A percentile compares a stretch with the other conserved stretches of the same genome.
phyloP scores from a whole-genome alignment of 768 basidiomycete genomes.

The Lactarius quietus region DNA sequence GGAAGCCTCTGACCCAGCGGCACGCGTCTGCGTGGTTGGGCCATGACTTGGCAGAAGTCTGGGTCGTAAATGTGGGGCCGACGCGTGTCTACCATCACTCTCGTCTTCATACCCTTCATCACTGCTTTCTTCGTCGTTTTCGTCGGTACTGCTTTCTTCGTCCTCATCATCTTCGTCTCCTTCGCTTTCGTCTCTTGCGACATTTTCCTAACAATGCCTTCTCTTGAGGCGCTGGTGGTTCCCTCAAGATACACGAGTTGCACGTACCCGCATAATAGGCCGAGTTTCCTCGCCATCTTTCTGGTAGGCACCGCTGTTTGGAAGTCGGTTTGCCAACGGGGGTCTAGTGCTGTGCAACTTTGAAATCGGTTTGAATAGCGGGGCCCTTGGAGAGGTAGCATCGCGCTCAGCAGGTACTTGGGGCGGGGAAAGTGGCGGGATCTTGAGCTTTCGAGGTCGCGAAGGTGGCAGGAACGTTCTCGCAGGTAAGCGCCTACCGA shows the following conservation, averaged over 20 bases:
- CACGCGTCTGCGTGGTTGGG: not conserved
- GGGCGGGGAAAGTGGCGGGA: not conserved
- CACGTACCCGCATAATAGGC: not conserved
- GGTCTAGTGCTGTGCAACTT: not conserved
- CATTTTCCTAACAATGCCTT: not conserved
- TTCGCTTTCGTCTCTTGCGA: not conserved
- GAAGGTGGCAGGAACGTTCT: not conserved
- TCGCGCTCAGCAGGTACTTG: not conserved
- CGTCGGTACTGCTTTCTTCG: not conserved
- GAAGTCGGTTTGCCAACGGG: not conserved
- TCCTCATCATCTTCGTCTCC: not conserved
- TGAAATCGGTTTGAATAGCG: not conserved
- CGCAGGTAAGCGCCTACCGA: slow-evolving; percentile 2
- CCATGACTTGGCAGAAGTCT: not conserved
- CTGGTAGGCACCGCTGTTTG: not conserved
- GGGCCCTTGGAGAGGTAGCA: not conserved
- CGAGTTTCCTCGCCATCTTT: not conserved
- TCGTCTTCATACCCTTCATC: not conserved
- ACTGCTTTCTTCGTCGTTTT: not conserved
- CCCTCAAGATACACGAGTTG: not conserved
- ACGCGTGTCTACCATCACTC: not conserved
- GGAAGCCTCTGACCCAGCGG: not conserved
- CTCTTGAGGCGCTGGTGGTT: not conserved
- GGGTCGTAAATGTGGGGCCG: not conserved
- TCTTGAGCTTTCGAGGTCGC: not conserved